A percentile compares a stretch with the other conserved stretches of the same genome.
Evolutionary conservation across 257 asterid genomes (phyloP).

Genomic region (Salvia miltiorrhiza): DNA sequence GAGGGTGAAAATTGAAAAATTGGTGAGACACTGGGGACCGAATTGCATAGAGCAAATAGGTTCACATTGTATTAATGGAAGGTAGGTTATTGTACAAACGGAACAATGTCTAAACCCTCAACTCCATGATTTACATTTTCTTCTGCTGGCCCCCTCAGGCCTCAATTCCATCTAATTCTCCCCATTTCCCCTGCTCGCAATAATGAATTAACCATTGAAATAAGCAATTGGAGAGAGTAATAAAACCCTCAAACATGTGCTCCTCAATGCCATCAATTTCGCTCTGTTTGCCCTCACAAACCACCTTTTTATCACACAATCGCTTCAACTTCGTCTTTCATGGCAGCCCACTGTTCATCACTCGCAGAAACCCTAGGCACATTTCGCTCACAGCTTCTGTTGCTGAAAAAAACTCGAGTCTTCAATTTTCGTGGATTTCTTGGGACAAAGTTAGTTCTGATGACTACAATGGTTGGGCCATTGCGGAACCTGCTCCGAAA

Average conservation of each 20-base stretch:
- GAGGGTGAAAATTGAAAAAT: too few relatives aligned
- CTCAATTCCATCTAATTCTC: background rate
- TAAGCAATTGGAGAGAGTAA: background rate
- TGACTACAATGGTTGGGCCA: conserved; percentile 84
- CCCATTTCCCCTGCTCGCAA: background rate
- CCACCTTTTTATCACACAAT: conserved; percentile 34
- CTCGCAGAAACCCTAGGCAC: conserved; percentile 35
- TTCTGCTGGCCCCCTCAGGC: background rate
- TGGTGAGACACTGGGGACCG: background rate
- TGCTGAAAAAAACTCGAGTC: conserved; percentile 37
- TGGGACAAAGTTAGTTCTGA: conserved; percentile 35
- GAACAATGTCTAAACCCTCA: background rate
- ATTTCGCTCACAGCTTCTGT: conserved; percentile 45
- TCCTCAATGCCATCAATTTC: conserved; percentile 49
- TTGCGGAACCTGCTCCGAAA: conserved; percentile 37
- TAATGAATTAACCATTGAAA: background rate
- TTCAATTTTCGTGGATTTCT: conserved; percentile 47
- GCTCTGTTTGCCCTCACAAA: conserved; percentile 34
- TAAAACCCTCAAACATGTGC: conserved; percentile 38
- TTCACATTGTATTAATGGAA: background rate
- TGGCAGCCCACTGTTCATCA: conserved; percentile 30
- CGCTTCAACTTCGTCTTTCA: conserved; percentile 34
- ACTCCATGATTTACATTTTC: background rate
- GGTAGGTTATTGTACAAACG: background rate
- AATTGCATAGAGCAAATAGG: background rate